Evolutionary conservation across 2,329 filamentous ascomycete species (phyloP).

Genomic region (Sclerotinia glacialis): DNA sequence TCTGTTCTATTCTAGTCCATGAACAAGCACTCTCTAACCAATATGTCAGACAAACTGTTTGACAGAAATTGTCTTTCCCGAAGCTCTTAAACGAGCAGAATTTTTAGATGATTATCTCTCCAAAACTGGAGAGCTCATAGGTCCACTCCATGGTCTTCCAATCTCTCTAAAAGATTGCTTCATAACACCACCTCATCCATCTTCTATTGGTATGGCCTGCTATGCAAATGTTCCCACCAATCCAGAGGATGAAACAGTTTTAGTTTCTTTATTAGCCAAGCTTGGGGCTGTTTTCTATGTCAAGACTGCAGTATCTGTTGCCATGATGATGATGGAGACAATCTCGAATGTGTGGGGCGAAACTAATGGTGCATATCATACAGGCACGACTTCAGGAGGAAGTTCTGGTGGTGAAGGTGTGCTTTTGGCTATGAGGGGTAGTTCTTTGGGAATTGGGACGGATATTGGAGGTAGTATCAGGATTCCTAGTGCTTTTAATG

Average conservation of each 20-base stretch:
- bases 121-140: conserved; percentile 41
- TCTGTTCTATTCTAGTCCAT: conserved; percentile 30
- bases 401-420: conserved; percentile 31
- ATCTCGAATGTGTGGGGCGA: conserved; percentile 20
- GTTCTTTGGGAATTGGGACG: conserved; percentile 22
- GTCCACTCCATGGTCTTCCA: conserved; percentile 44
- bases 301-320: conserved; percentile 77
- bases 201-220: conserved; percentile 41
- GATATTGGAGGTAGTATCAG: conserved; percentile 40
- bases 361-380: conserved; percentile 41
- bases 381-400: conserved; percentile 34
- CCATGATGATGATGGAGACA: conserved; percentile 39
- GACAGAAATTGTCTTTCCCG: conserved; percentile 54
- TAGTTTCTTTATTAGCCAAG: conserved; percentile 42
- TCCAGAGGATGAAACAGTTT: conserved; percentile 35
- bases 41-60: conserved; percentile 54
- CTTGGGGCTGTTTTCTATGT: conserved; percentile 71
- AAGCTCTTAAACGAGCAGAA: conserved; percentile 51
- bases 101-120: conserved; percentile 51
- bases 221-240: conserved; percentile 39
- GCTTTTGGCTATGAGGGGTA: conserved; percentile 21
- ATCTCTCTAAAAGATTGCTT: conserved; percentile 45
- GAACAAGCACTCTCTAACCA: not conserved
- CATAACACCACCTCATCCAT: conserved; percentile 40
- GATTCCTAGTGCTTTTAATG: conserved; percentile 42